Evolutionary conservation across 202 grass and related monocot genomes (phyloP).

Genomic region (Bolboschoenoplectus hybrid): DNA sequence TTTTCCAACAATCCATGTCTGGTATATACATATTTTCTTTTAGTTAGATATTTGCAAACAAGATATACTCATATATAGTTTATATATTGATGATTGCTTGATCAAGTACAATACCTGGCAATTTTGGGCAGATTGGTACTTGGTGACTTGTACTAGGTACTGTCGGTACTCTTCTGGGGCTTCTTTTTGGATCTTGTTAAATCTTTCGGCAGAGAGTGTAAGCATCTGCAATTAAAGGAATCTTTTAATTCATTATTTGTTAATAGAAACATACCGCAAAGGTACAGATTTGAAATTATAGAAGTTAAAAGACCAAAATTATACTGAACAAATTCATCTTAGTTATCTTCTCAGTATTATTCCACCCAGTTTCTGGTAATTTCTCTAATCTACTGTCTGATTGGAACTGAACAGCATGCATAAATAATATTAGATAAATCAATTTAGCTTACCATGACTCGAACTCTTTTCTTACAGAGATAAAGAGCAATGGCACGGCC

Average conservation of each 20-base stretch:
- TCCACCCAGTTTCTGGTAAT: slow-evolving; percentile 1
- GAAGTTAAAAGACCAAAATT: background rate
- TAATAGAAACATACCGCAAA: too few relatives aligned
- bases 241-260: too few relatives aligned
- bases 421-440: background rate
- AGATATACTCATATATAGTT: background rate
- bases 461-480: slow-evolving; percentile 63
- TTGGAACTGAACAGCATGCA: background rate
- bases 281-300: too few relatives aligned
- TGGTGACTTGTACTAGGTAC: slow-evolving; percentile 81
- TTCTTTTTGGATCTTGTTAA: slow-evolving; percentile 80
- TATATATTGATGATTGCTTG: background rate
- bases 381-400: background rate
- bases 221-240: slow-evolving; percentile 52
- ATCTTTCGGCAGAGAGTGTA: slow-evolving; percentile 72
- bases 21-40: background rate
- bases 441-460: slow-evolving; percentile 61
- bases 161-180: slow-evolving; percentile 52
- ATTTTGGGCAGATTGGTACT: slow-evolving; percentile 69
- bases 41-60: background rate
- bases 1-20: slow-evolving; percentile 92
- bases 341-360: background rate
- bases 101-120: slow-evolving; percentile 54
- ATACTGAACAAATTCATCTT: background rate
- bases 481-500: slow-evolving; percentile 77